Evolutionary conservation across 306 rosid genomes (phyloP).

Genomic region (Citrullus mucosospermus): DNA sequence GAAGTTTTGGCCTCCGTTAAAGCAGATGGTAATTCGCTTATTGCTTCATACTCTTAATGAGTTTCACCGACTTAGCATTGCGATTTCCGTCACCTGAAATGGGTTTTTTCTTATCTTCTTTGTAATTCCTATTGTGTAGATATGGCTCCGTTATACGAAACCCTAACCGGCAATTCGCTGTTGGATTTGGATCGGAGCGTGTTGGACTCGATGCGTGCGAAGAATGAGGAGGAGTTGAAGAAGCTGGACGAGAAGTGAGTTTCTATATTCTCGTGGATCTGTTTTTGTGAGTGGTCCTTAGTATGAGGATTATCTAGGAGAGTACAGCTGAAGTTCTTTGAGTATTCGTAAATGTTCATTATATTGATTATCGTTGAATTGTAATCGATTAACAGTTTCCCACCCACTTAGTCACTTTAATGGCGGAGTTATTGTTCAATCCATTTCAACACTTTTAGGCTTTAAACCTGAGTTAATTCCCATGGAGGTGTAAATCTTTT

Average conservation of each 20-base stretch:
- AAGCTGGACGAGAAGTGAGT: slow-evolving; percentile 90
- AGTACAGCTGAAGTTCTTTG: background rate
- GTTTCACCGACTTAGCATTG: background rate
- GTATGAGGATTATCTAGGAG: background rate
- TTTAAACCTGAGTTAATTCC: background rate
- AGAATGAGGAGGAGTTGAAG: slow-evolving; percentile 58
- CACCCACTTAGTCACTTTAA: background rate
- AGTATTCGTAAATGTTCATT: background rate
- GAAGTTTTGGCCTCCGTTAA: slow-evolving; percentile 62
- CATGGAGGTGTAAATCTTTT: background rate
- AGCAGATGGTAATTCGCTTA: slow-evolving; percentile 40
- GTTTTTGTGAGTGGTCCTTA: background rate
- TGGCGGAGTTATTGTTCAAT: background rate
- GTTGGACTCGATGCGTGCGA: slow-evolving; percentile 62
- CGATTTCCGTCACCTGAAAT: background rate
- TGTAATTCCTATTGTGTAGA: slow-evolving; percentile 21
- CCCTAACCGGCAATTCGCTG: slow-evolving; percentile 57
- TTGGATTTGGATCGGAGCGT: slow-evolving; percentile 56
- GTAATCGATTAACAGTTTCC: background rate
- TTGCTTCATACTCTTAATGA: background rate
- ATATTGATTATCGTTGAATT: no score
- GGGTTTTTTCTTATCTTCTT: background rate
- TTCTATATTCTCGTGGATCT: background rate
- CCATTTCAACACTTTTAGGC: background rate
- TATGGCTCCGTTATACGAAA: slow-evolving; percentile 74